Evolutionary conservation across 1,139 yeast genomes (phyloP), one percentile per base, ranked within the genome.

Genomic region (Debaryomyces coudertii): DNA sequence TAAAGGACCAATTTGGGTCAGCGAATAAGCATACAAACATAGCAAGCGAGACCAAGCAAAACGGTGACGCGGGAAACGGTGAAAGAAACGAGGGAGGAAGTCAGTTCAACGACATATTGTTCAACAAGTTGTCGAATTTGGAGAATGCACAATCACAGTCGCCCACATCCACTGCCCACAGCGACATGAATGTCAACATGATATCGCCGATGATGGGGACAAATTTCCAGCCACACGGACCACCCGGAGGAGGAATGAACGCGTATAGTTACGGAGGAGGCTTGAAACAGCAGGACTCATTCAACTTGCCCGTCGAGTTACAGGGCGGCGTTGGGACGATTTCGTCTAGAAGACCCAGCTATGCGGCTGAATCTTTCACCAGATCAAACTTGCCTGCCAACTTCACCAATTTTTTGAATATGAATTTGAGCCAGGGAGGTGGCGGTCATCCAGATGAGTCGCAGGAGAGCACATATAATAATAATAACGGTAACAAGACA

Each of bases 251-350:
- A 15, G 37, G 36, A n/a, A 12, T 33, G 37, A 20, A 33, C 18
- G 31, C 12, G 25, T 28, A 22, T 20, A 22, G 43, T 1, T 28
- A 14, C 18, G 25, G 36, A 28, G 44, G 44, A 3, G 31, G n/a
- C 14, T 22, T 23, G 22, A 23, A 25, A 9, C 42, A 37, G 35
- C 39, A 37, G 20, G 65, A 63, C 41, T 44, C 62, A 16, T 82
- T 82, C 61, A 72, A 68, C 48, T 66, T 83, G 47, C 87, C 88
- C 0, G 50, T 68, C 7, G 87, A 83, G 53, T 68, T 83, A 38
- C 87, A 82, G 61, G 87, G 87, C 28, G 88, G 88, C 0, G 69
- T 83, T 2, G 81, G 82, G 12, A 80, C 73, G 47, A 82, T 83
- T 36, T 77, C 80, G 23, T 77, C 85, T 7, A 71, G 88, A 62